These are phyloP conservation scores for Tricholoma matsutake DNA, from an alignment of 768 basidiomycete species.

Conservation along the genomic window DNA sequence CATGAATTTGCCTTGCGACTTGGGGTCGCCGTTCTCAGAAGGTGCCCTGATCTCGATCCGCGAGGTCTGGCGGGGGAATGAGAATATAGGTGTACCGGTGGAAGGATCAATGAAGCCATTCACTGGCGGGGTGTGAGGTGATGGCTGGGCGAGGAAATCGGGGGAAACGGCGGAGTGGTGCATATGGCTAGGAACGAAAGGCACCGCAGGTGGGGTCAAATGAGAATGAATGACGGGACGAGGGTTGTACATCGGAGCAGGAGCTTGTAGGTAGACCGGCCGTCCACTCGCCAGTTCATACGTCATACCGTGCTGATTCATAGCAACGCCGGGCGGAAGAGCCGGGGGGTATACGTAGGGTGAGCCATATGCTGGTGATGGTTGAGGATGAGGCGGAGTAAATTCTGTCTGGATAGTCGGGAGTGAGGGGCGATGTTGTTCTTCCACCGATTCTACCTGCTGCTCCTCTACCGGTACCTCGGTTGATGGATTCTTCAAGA, in stretches of 20 bases:
- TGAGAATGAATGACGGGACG: constrained; percentile 61
- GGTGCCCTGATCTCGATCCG: constrained; percentile 76
- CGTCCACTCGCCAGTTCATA: constrained; percentile 83
- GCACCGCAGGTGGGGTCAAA: constrained; percentile 41
- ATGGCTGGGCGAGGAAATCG: constrained; percentile 52
- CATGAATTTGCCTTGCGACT: constrained; percentile 26
- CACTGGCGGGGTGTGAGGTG: constrained; percentile 58
- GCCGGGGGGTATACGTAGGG: constrained; percentile 59
- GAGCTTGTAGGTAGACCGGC: constrained; percentile 66
- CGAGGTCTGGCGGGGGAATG: constrained; percentile 67
- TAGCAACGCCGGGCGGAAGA: constrained; percentile 71
- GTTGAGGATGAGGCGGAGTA: constrained; percentile 37
- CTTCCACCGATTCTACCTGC: constrained; percentile 5
- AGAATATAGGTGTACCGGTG: constrained; percentile 69
- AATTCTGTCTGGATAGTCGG: constrained; percentile 42
- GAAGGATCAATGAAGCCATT: constrained; percentile 64
- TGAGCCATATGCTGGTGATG: constrained; percentile 63
- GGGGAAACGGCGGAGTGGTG: constrained; percentile 60
- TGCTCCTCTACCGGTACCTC: constrained; percentile 22
- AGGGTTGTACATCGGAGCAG: constrained; percentile 60
- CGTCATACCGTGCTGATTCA: constrained; percentile 75
- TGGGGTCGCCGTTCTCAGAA: constrained; percentile 23
- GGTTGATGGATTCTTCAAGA: constrained; percentile 36
- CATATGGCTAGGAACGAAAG: constrained; percentile 62
- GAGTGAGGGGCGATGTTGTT: constrained; percentile 33